Evolutionary conservation across 192 early-diverging fungal genomes (phyloP), one percentile per base, ranked within the genome.

Genomic region (Thamnidium elegans): DNA sequence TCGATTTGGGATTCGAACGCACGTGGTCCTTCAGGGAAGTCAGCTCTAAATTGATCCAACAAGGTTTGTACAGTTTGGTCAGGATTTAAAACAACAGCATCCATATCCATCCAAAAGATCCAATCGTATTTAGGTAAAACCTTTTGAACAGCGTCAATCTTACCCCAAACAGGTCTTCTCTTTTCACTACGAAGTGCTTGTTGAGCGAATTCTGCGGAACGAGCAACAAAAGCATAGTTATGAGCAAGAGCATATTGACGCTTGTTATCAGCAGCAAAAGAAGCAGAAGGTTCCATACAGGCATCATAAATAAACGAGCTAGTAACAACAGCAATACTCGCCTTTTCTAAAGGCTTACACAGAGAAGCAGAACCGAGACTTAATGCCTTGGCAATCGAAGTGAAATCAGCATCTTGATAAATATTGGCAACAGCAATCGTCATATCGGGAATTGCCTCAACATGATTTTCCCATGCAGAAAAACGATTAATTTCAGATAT

Each of bases 91-190:
- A 85, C 59, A 0, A 85, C 78, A 4, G 84, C 81, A 55, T 85
- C 84, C 81, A 85, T 85, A 58, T 85, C 84, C 68, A 85, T 67
- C 84, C 84, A 85, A 52, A 85, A 78, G 30, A 85, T 11, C 84
- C 84, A 85, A 15, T 85, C 79, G 62, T 85, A 85, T 20, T 83
- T 74, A 1, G 84, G 84, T 4, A 85, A 50, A 1, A 77, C 69
- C 62, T 83, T 85, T 58, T 85, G 79, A 7, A 85, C 66, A 0
- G 67, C 79, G 36, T 81, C 79, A 46, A 85, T 72, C 47, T 85
- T 85, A 53, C 84, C 84, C 84, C 84, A 85, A 9, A 85, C 84
- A n/a, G 79, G 55, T 42, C 70, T 71, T 32, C 84, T 81, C 13
- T 0, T 45, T n/a, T 72, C 69, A 15, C 21, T 44, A 20, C 72